phyloP scores from a whole-genome alignment of 2,329 filamentous ascomycete species.

The Lasiodiplodia citricola region DNA sequence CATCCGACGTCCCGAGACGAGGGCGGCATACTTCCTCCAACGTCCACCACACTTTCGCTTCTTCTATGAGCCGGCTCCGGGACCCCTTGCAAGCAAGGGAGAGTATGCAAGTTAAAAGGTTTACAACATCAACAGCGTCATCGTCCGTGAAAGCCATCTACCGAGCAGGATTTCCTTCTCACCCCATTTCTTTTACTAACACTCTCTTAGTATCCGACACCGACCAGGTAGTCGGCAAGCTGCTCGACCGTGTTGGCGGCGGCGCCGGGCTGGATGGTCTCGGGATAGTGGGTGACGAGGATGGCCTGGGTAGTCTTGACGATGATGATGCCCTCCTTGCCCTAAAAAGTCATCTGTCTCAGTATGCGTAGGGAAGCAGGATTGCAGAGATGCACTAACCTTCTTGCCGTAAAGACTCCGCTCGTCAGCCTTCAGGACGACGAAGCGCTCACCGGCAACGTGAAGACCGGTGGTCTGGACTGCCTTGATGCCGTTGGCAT shows the following conservation, averaged over 20 bases:
- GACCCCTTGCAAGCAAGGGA: slow-evolving; percentile 26
- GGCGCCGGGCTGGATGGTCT: slow-evolving; percentile 73
- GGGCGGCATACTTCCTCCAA: slow-evolving; percentile 23
- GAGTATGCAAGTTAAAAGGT: slow-evolving; percentile 45
- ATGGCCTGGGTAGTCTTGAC: slow-evolving; percentile 89
- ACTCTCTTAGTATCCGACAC: slow-evolving; percentile 70
- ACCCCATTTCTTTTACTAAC: slow-evolving; percentile 9
- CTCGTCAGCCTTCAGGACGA: slow-evolving; percentile 77
- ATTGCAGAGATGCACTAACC: slow-evolving; percentile 56
- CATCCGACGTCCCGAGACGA: slow-evolving; percentile 20
- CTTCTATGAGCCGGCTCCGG: slow-evolving; percentile 28
- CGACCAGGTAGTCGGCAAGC: slow-evolving; percentile 85
- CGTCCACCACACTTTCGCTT: slow-evolving; percentile 19
- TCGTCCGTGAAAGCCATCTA: slow-evolving; percentile 25
- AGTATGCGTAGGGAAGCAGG: slow-evolving; percentile 23
- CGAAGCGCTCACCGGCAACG: slow-evolving; percentile 77
- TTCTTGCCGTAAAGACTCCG: slow-evolving; percentile 84
- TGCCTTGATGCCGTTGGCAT: slow-evolving; percentile 61
- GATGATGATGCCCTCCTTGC: slow-evolving; percentile 79
- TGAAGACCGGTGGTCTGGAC: slow-evolving; percentile 76
- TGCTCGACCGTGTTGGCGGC: slow-evolving; percentile 79
- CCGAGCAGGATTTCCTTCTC: slow-evolving; percentile 6
- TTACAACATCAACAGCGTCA: slow-evolving; percentile 38
- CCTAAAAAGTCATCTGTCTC: slow-evolving; percentile 52
- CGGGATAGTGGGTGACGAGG: slow-evolving; percentile 84